Evolutionary conservation across 75 land plant genomes (phyloP).

Genomic region (Selaginella moellendorffii): DNA sequence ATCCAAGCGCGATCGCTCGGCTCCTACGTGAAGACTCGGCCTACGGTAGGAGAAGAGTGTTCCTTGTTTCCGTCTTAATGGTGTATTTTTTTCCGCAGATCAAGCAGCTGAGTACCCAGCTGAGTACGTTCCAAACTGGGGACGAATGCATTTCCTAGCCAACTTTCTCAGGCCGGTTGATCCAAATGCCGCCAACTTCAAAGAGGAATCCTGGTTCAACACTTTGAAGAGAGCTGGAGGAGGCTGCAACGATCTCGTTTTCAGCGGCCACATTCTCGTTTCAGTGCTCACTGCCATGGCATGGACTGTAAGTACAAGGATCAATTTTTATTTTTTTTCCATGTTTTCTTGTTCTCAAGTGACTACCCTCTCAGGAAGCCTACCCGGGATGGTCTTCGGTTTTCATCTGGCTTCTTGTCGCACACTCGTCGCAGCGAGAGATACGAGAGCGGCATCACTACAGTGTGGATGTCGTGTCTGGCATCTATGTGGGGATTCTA

Average conservation of each 20-base stretch:
- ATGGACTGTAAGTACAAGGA: slow-evolving; percentile 54
- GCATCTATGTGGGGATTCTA: slow-evolving; percentile 70
- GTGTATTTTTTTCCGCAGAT: slow-evolving; percentile 21
- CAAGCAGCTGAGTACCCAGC: slow-evolving; percentile 25
- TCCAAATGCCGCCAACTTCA: slow-evolving; percentile 16
- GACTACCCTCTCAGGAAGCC: slow-evolving; percentile 50
- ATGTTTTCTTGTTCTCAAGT: neutral
- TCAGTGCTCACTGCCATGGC: slow-evolving; percentile 95
- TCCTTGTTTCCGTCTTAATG: neutral
- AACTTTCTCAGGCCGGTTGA: slow-evolving; percentile 59
- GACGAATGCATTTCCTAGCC: slow-evolving; percentile 66
- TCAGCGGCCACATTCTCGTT: slow-evolving; percentile 89
- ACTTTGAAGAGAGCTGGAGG: slow-evolving; percentile 78
- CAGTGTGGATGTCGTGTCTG: slow-evolving; percentile 62
- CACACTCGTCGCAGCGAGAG: slow-evolving; percentile 77
- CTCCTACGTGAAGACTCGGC: slow-evolving; percentile 34
- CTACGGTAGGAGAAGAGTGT: slow-evolving; percentile 33
- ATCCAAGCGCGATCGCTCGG: slow-evolving; percentile 39
- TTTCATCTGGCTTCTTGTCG: slow-evolving; percentile 56
- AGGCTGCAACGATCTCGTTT: slow-evolving; percentile 89
- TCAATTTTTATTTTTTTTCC: neutral
- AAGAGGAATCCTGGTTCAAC: slow-evolving; percentile 52
- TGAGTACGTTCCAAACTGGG: slow-evolving; percentile 80
- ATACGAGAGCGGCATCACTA: slow-evolving; percentile 86
- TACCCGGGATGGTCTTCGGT: slow-evolving; percentile 79